Evolutionary conservation across 192 early-diverging fungal genomes (phyloP).

Genomic region (Phlyctochytrium bullatum): DNA sequence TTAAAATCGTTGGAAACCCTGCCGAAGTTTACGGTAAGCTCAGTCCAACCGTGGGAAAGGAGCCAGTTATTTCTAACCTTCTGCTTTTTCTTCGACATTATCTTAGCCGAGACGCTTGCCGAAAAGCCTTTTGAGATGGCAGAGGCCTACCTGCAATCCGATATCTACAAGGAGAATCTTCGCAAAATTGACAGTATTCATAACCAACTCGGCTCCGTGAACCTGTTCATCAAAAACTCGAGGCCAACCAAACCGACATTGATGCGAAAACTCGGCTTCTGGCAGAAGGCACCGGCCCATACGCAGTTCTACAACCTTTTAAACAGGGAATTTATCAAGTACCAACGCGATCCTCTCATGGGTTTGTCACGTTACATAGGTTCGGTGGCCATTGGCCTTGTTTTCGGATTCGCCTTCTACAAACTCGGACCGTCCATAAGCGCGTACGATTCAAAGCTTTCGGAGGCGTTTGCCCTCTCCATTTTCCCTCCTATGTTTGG

Average conservation of each 20-base stretch:
- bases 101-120: constrained; percentile 14
- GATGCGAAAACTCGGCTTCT: constrained; percentile 6
- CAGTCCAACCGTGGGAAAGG: too few species aligned
- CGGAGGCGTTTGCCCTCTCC: not conserved
- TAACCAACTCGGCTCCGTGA: constrained; percentile 13
- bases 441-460: not conserved
- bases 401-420: constrained; percentile 21
- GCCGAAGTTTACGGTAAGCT: constrained; percentile 41
- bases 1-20: constrained; percentile 51
- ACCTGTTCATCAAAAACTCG: not conserved
- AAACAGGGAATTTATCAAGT: constrained; percentile 2
- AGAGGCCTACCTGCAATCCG: constrained; percentile 8
- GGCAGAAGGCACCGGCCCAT: constrained; percentile 8
- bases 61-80: too few species aligned
- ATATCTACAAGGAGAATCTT: constrained; percentile 2
- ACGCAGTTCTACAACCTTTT: constrained; percentile 6
- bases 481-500: not conserved
- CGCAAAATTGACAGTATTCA: constrained; percentile 15
- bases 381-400: constrained; percentile 10
- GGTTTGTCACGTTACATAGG: constrained; percentile 10
- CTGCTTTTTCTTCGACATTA: not conserved
- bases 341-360: constrained; percentile 20
- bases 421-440: not conserved
- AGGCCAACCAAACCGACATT: not conserved
- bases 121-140: constrained; percentile 4